phyloP scores from a whole-genome alignment of 192 early-diverging fungal species.

The Linnemannia schmuckeri region DNA sequence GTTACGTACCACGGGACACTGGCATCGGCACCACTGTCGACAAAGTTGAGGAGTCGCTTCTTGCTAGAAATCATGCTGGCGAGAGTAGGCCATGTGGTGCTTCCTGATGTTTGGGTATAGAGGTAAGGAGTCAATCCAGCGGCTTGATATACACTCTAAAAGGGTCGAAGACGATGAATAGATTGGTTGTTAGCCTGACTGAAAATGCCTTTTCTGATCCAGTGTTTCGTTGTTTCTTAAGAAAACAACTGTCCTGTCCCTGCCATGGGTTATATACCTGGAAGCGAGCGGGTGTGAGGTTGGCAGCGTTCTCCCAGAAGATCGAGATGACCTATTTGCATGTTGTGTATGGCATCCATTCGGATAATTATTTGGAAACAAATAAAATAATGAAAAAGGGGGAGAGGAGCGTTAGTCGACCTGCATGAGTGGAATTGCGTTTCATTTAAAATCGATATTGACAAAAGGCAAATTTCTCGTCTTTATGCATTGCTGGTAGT shows the following conservation, averaged over 20 bases:
- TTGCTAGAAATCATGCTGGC: conserved; percentile 69
- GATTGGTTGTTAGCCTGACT: not conserved
- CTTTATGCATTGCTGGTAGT: no score
- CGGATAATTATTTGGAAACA: not conserved
- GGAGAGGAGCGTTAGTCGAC: not conserved
- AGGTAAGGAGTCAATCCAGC: conserved; percentile 68
- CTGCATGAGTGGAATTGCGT: not conserved
- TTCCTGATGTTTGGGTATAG: conserved; percentile 61
- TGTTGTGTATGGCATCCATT: no score
- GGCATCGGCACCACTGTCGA: conserved; percentile 68
- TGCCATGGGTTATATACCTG: conserved; percentile 14
- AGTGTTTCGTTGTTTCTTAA: not conserved
- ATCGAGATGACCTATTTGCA: conserved; percentile 72
- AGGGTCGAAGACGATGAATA: not conserved
- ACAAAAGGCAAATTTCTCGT: not conserved
- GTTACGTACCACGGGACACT: conserved; percentile 71
- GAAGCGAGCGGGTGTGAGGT: conserved; percentile 63
- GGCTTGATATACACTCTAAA: conserved; percentile 60
- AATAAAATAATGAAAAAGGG: not conserved
- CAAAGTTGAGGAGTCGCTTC: conserved; percentile 77
- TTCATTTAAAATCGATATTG: no score
- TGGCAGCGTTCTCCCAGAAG: conserved; percentile 75
- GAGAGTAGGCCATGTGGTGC: conserved; percentile 77
- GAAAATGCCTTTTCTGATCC: not conserved
- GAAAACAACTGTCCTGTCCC: not conserved